phyloP scores from a whole-genome alignment of 1,284 basidiomycete genomes.

The Anthracocystis setariae region DNA sequence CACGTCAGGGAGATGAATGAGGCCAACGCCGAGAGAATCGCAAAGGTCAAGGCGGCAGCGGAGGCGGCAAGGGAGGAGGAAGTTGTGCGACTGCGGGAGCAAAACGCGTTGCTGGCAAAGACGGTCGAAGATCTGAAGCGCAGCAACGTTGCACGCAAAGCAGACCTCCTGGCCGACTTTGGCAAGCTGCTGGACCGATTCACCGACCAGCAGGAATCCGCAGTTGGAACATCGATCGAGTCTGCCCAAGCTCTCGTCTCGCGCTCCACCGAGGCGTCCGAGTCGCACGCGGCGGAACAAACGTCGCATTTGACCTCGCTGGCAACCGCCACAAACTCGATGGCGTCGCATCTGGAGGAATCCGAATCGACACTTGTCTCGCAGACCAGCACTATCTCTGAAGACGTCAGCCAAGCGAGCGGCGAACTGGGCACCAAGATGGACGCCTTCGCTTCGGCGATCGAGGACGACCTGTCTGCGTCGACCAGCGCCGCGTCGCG shows the following conservation, averaged over 20 bases:
- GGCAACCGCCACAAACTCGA: slow-evolving; percentile 2
- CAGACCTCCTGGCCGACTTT: slow-evolving; percentile 78
- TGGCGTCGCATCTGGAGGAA: slow-evolving; percentile 19
- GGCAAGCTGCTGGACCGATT: slow-evolving; percentile 78
- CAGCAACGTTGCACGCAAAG: slow-evolving; percentile 76
- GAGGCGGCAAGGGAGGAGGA: slow-evolving; percentile 72
- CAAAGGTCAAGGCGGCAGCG: slow-evolving; percentile 72
- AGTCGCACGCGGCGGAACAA: slow-evolving; percentile 21
- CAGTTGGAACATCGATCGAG: slow-evolving; percentile 75
- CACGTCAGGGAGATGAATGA: slow-evolving; percentile 75
- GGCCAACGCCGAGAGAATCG: slow-evolving; percentile 33
- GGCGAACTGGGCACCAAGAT: slow-evolving; percentile 34
- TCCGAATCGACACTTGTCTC: slow-evolving; percentile 12
- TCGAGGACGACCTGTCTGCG: slow-evolving; percentile 36
- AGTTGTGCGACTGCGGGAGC: slow-evolving; percentile 75
- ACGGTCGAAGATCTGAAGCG: slow-evolving; percentile 77
- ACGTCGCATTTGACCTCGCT: slow-evolving; percentile 13
- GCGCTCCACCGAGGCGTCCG: slow-evolving; percentile 10
- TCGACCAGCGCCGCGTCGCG: slow-evolving; percentile 9
- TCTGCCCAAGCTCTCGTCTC: slow-evolving; percentile 71
- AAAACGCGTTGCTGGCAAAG: slow-evolving; percentile 77
- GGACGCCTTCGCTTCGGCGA: slow-evolving; percentile 37
- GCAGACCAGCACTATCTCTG: slow-evolving; percentile 13
- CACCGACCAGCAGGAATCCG: slow-evolving; percentile 76
- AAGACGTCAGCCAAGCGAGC: slow-evolving; percentile 25